These are phyloP conservation scores for Dactylellina leptospora DNA, from an alignment of 2,329 filamentous ascomycete species.

Conservation along the genomic window DNA sequence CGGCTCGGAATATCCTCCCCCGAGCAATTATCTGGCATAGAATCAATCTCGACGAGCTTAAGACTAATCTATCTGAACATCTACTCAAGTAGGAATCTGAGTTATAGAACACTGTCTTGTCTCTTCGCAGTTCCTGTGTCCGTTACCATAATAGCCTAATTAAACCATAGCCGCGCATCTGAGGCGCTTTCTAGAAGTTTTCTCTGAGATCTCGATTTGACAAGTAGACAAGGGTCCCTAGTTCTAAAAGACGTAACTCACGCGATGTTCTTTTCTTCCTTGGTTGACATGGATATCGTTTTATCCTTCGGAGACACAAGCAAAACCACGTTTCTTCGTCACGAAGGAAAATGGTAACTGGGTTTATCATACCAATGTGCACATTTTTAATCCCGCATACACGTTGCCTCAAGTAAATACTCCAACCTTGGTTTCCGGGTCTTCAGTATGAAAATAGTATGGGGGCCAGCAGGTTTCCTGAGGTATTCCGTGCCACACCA, in stretches of 20 bases:
- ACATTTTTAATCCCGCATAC: constrained; percentile 7
- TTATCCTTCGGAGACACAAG: constrained; percentile 39
- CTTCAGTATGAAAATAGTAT: too few species aligned
- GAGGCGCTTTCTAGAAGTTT: not conserved
- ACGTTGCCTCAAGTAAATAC: too few species aligned
- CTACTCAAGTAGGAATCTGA: too few species aligned
- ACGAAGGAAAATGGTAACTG: constrained; percentile 25
- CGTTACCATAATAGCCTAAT: not conserved
- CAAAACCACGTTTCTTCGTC: constrained; percentile 42
- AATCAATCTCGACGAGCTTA: not conserved
- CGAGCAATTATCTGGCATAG: not conserved
- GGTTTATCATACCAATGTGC: constrained; percentile 1
- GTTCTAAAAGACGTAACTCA: not conserved
- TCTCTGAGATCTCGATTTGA: constrained; percentile 13
- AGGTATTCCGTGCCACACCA: too few species aligned
- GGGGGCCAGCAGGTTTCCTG: too few species aligned
- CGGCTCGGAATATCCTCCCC: not conserved
- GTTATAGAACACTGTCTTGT: too few species aligned
- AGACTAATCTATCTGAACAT: not conserved
- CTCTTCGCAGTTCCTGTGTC: too few species aligned
- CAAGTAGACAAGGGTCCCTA: not conserved
- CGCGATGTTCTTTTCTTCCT: not conserved
- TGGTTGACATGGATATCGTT: constrained; percentile 20
- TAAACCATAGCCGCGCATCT: not conserved
- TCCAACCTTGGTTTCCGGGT: too few species aligned